A percentile compares a stretch with the other conserved stretches of the same genome.
These are phyloP conservation scores for Moniliella sp. DNA, from an alignment of 1,284 basidiomycete species.

Conservation along the genomic window DNA sequence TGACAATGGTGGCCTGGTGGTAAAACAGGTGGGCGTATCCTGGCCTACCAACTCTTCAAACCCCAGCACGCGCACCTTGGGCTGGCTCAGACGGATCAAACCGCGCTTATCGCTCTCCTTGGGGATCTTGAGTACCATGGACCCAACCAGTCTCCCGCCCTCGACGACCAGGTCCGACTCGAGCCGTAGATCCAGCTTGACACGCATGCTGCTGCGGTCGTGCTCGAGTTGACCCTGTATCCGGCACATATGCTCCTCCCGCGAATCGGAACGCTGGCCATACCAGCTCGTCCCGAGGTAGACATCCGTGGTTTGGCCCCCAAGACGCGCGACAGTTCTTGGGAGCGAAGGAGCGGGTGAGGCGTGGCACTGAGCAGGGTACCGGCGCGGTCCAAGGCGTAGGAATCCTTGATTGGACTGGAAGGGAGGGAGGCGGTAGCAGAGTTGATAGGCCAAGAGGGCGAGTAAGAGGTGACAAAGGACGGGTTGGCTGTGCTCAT, in stretches of 20 bases:
- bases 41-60: constrained; percentile 53
- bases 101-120: constrained; percentile 40
- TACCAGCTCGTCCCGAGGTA: background rate
- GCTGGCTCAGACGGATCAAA: constrained; percentile 47
- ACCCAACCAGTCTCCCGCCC: constrained; percentile 54
- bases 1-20: constrained; percentile 49
- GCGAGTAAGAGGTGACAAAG: too few relatives aligned
- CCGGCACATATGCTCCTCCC: constrained; percentile 4
- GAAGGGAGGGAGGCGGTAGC: too few relatives aligned
- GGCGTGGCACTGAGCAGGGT: constrained; percentile 15
- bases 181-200: constrained; percentile 61
- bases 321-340: constrained; percentile 16
- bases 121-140: constrained; percentile 49
- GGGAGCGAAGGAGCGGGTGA: constrained; percentile 14
- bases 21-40: constrained; percentile 58
- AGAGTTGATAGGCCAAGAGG: too few relatives aligned
- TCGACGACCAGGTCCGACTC: constrained; percentile 60
- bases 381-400: constrained; percentile 11
- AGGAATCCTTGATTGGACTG: too few relatives aligned
- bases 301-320: constrained; percentile 6
- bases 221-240: constrained; percentile 22
- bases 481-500: too few relatives aligned
- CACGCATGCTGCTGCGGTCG: constrained; percentile 39
- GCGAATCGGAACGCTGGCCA: constrained; percentile 7
- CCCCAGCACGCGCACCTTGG: constrained; percentile 63